Evolutionary conservation across 164 flowering plant species (phyloP).

Genomic region (Dillenia suffruticosa): DNA sequence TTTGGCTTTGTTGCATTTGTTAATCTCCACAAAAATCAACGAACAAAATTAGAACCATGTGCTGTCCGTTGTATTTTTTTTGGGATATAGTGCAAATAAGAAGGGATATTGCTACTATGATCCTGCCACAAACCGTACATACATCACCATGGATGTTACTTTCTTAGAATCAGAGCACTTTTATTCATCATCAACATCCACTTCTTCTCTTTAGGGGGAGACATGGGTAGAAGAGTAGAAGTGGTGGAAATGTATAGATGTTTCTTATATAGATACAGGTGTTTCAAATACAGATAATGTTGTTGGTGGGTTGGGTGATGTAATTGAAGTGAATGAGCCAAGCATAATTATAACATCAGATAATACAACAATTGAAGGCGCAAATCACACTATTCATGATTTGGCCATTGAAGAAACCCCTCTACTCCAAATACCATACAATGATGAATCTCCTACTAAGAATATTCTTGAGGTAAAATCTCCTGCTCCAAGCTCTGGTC

Average conservation of each 20-base stretch:
- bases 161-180: conserved; percentile 7
- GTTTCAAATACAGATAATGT: no score
- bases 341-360: no score
- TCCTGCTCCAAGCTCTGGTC: not conserved
- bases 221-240: conserved; percentile 5
- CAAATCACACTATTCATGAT: no score
- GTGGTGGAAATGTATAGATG: not conserved
- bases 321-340: no score
- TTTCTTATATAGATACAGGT: no score
- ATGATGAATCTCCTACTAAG: not conserved
- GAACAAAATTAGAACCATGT: not conserved
- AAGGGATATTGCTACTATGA: no score
- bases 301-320: no score
- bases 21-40: not conserved
- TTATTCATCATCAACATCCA: not conserved
- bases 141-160: conserved; percentile 13
- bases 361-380: no score
- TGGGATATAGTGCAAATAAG: not conserved
- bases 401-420: not conserved
- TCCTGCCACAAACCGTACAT: not conserved
- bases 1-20: conserved; percentile 1
- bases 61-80: not conserved
- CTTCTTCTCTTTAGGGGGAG: conserved; percentile 8
- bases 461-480: not conserved
- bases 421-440: not conserved